These are phyloP conservation scores for Hypoxylon sp. DNA, from an alignment of 2,329 filamentous ascomycete genomes.

Conservation along the genomic window DNA sequence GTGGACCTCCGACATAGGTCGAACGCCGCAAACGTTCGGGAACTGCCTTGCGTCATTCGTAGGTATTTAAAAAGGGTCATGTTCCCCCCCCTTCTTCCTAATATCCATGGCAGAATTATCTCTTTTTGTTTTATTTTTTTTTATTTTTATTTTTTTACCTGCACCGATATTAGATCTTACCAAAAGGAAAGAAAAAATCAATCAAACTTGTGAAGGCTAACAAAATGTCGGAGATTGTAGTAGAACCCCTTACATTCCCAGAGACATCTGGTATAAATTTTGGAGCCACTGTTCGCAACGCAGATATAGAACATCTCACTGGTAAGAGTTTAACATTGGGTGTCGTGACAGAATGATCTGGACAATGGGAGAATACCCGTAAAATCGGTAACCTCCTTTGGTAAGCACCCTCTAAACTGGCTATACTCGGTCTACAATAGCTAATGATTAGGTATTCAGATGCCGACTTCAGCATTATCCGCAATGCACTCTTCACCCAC, in stretches of 20 bases:
- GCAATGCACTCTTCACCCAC: conserved; percentile 75
- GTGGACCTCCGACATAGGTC: too few relatives aligned
- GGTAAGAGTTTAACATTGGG: conserved; percentile 70
- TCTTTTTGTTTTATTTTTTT: too few relatives aligned
- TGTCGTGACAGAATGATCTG: conserved; percentile 37
- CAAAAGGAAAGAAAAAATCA: not conserved
- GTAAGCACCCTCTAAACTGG: conserved; percentile 56
- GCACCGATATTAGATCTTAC: not conserved
- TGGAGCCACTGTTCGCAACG: conserved; percentile 70
- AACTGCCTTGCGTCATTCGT: too few relatives aligned
- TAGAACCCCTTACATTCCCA: conserved; percentile 58
- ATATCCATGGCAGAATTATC: too few relatives aligned
- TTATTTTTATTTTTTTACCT: not conserved
- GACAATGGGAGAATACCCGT: conserved; percentile 67
- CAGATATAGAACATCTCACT: conserved; percentile 73
- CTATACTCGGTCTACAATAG: conserved; percentile 5
- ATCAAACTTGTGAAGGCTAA: not conserved
- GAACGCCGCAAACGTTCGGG: too few relatives aligned
- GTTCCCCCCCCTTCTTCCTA: too few relatives aligned
- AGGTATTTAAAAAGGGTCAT: too few relatives aligned
- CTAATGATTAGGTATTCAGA: conserved; percentile 63
- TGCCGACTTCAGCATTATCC: conserved; percentile 74
- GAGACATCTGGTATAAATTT: conserved; percentile 66
- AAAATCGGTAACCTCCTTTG: conserved; percentile 72
- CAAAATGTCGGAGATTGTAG: conserved; percentile 48